A percentile compares a stretch with the other conserved stretches of the same genome.
phyloP scores from a whole-genome alignment of 371 early-diverging fungal genomes.

The Mortierella sp. region DNA sequence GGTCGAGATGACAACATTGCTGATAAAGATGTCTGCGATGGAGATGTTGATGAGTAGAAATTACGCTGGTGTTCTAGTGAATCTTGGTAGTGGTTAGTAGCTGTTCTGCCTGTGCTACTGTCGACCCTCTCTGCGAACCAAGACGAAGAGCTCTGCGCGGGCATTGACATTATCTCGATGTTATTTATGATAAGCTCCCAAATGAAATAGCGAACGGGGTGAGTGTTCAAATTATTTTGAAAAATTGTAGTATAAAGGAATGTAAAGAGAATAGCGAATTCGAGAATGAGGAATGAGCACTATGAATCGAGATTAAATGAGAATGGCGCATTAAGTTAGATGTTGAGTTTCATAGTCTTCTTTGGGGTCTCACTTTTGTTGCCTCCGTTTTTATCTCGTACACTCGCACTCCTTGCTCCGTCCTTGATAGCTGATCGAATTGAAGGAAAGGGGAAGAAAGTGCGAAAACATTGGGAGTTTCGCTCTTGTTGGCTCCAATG shows the following conservation, averaged over 20 bases:
- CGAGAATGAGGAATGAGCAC: background rate
- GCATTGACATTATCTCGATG: slow-evolving; percentile 12
- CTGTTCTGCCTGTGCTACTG: background rate
- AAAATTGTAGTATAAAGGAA: background rate
- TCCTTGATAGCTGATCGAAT: background rate
- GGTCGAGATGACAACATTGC: background rate
- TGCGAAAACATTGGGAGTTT: background rate
- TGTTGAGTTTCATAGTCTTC: background rate
- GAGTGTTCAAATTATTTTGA: background rate
- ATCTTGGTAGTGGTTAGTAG: background rate
- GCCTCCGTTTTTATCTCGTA: slow-evolving; percentile 2
- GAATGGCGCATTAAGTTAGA: background rate
- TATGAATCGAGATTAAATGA: background rate
- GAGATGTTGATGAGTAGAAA: background rate
- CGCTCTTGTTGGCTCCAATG: background rate
- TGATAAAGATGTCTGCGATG: background rate
- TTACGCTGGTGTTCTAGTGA: background rate
- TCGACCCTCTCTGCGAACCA: background rate
- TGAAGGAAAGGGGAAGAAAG: background rate
- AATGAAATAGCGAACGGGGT: background rate
- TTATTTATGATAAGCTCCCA: slow-evolving; percentile 9
- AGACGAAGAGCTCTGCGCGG: slow-evolving; percentile 1
- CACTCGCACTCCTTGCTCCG: slow-evolving; percentile 1
- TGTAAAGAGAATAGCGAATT: background rate
- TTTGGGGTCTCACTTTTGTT: background rate